A percentile compares a stretch with the other conserved stretches of the same genome.
phyloP scores from a whole-genome alignment of 2,329 filamentous ascomycete genomes.

The Rhynchosporium secalis region DNA sequence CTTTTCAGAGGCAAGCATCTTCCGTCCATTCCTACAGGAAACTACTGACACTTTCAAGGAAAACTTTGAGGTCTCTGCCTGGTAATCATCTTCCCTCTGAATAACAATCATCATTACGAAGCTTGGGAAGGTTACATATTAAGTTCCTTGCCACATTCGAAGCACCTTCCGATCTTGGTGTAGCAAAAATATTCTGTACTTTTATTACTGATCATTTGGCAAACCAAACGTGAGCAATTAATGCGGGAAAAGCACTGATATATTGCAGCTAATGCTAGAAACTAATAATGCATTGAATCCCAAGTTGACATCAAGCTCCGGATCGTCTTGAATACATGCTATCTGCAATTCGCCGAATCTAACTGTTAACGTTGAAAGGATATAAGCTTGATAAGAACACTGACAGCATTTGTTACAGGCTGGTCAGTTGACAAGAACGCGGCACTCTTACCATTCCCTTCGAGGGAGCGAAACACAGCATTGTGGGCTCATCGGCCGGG shows the following conservation, averaged over 20 bases:
- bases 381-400: no score
- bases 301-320: not conserved
- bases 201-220: conserved; percentile 20
- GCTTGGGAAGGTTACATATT: conserved; percentile 3
- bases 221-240: conserved; percentile 9
- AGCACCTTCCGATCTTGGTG: conserved; percentile 6
- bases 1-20: conserved; percentile 76
- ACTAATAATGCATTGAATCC: conserved; percentile 6
- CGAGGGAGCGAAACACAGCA: no score
- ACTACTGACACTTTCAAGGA: conserved; percentile 58
- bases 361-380: not conserved
- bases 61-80: conserved; percentile 70
- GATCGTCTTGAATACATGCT: not conserved
- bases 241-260: conserved; percentile 12
- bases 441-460: no score
- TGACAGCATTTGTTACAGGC: no score
- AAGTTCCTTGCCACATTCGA: not conserved
- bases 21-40: not conserved
- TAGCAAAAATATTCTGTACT: conserved; percentile 20
- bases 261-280: conserved; percentile 1
- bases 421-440: no score
- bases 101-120: not conserved
- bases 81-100: conserved; percentile 31
- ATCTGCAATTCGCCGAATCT: not conserved
- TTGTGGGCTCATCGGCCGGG: no score